These are phyloP conservation scores for Oryza australiensis DNA, from an alignment of 176 grass and related monocot species.

Conservation along the genomic window DNA sequence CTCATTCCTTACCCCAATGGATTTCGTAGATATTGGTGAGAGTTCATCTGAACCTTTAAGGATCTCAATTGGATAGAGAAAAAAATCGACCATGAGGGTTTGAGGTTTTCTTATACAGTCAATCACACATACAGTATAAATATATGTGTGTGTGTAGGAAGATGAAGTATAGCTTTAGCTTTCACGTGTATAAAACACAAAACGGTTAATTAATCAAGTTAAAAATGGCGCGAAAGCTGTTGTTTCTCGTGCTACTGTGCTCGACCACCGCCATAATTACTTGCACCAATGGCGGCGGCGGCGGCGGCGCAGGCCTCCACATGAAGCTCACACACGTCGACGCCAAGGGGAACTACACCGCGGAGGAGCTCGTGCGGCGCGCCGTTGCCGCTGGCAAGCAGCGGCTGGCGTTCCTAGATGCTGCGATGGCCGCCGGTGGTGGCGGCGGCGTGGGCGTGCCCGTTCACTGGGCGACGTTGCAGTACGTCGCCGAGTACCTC, in stretches of 20 bases:
- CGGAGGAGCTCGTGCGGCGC: slow-evolving; percentile 31
- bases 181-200: no score
- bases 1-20: no score
- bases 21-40: no score
- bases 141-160: no score
- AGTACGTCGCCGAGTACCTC: slow-evolving; percentile 31
- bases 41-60: no score
- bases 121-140: no score
- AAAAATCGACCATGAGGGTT: no score
- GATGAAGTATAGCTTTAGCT: no score
- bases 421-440: background rate
- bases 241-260: background rate
- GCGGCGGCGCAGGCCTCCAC: background rate
- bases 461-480: background rate
- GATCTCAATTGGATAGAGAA: no score
- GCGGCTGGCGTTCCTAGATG: background rate
- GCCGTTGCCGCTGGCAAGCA: slow-evolving; percentile 8
- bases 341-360: slow-evolving; percentile 20
- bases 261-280: background rate
- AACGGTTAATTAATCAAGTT: no score
- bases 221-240: background rate
- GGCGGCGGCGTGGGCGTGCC: slow-evolving; percentile 5
- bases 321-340: slow-evolving; percentile 34
- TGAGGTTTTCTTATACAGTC: no score
- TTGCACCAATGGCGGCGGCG: background rate